These are phyloP conservation scores for Salix purpurea DNA, from an alignment of 345 rosid genomes.

Conservation along the genomic window DNA sequence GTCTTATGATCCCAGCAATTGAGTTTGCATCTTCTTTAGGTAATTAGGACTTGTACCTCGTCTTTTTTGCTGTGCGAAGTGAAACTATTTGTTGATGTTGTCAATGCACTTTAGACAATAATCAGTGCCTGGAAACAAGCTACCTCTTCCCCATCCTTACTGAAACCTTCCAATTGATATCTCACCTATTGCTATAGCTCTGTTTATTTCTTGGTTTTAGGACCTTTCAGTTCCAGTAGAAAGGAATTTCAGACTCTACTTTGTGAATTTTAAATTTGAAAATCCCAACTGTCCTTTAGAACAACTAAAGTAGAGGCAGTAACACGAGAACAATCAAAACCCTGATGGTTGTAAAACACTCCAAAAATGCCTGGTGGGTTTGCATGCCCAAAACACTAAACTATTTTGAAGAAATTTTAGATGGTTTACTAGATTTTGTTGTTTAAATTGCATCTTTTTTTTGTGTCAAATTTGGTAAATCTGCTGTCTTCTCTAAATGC, in stretches of 20 bases:
- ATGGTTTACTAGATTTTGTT: not conserved
- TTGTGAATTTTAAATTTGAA: not conserved
- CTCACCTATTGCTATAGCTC: not conserved
- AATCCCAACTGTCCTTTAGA: not conserved
- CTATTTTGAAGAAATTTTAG: not conserved
- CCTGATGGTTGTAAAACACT: not conserved
- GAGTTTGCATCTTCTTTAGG: not conserved
- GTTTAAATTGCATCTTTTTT: not conserved
- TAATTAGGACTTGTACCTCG: not conserved
- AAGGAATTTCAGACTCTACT: not conserved
- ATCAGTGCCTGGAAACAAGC: not conserved
- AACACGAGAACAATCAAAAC: not conserved
- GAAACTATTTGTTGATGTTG: not conserved
- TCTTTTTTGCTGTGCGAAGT: not conserved
- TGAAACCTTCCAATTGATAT: not conserved
- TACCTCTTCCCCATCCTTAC: not conserved
- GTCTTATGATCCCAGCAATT: not conserved
- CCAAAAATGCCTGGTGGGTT: not conserved
- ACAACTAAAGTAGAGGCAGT: not conserved
- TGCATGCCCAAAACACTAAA: not conserved
- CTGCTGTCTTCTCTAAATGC: not conserved
- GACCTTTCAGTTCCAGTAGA: not conserved
- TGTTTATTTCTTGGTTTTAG: not conserved
- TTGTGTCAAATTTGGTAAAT: not conserved
- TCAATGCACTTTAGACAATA: not conserved